A percentile compares a stretch with the other conserved stretches of the same genome.
phyloP scores from a whole-genome alignment of 1,139 yeast species.

The Blastobotrys aristatus region DNA sequence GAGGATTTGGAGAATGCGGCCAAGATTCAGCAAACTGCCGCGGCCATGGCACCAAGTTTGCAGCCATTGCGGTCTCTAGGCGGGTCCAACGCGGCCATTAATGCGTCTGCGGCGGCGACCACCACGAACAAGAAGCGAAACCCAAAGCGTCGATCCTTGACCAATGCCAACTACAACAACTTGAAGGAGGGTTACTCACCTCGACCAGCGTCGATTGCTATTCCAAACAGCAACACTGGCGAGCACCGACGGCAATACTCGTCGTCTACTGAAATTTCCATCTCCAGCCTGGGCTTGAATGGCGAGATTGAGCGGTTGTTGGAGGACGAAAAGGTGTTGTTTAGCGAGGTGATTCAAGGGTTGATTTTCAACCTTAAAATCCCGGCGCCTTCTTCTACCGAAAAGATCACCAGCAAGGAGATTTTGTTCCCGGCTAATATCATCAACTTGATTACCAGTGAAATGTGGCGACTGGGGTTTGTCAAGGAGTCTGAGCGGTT shows the following conservation, averaged over 20 bases:
- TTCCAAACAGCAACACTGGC: constrained; percentile 19
- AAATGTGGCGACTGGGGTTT: constrained; percentile 97
- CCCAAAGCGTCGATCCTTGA: constrained; percentile 31
- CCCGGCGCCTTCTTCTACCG: constrained; percentile 77
- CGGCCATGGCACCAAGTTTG: constrained; percentile 30
- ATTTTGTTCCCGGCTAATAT: constrained; percentile 96
- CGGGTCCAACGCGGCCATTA: constrained; percentile 17
- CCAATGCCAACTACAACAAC: constrained; percentile 20
- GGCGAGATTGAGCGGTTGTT: constrained; percentile 43
- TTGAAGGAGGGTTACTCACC: constrained; percentile 31
- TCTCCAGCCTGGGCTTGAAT: constrained; percentile 30
- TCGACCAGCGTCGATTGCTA: constrained; percentile 35
- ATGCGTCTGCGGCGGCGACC: constrained; percentile 20
- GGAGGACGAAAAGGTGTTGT: constrained; percentile 74
- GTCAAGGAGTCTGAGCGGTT: constrained; percentile 90
- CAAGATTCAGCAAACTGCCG: constrained; percentile 32
- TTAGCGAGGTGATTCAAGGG: constrained; percentile 83
- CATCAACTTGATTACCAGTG: constrained; percentile 83
- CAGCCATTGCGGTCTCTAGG: constrained; percentile 26
- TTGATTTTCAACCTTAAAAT: constrained; percentile 82
- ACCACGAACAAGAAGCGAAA: constrained; percentile 26
- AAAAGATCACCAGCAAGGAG: constrained; percentile 81
- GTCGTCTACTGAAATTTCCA: constrained; percentile 27
- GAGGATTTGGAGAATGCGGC: constrained; percentile 49
- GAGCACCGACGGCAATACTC: constrained; percentile 25